These are phyloP conservation scores for Shiraia sp. DNA, from an alignment of 2,329 filamentous ascomycete genomes.

Conservation along the genomic window DNA sequence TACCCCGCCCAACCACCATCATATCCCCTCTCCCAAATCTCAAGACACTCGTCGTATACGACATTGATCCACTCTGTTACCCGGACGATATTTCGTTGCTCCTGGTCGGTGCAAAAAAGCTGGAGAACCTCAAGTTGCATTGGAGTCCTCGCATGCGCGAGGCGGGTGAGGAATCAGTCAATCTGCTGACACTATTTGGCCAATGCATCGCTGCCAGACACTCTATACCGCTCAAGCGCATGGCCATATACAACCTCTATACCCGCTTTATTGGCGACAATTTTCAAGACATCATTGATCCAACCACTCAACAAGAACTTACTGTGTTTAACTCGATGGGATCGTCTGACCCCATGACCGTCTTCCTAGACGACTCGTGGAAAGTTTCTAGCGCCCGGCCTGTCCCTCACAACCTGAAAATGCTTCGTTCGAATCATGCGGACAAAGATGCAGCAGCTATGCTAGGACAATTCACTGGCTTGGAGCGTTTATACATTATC, in stretches of 20 bases:
- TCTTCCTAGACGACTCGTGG: conserved; percentile 63
- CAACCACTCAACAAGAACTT: conserved; percentile 50
- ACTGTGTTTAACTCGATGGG: conserved; percentile 59
- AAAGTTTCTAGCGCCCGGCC: conserved; percentile 29
- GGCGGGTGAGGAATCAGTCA: conserved; percentile 60
- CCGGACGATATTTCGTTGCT: conserved; percentile 65
- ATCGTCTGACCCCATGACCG: conserved; percentile 49
- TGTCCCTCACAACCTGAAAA: conserved; percentile 48
- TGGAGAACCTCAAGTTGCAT: conserved; percentile 61
- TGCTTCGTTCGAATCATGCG: conserved; percentile 54
- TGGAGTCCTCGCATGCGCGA: conserved; percentile 66
- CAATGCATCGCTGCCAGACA: conserved; percentile 55
- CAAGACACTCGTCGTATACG: conserved; percentile 56
- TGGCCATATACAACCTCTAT: conserved; percentile 63
- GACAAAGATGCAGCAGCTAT: conserved; percentile 52
- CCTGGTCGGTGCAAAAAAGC: conserved; percentile 56
- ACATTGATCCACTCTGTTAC: conserved; percentile 67
- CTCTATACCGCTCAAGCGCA: conserved; percentile 52
- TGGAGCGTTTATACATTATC: conserved; percentile 60
- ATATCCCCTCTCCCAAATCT: conserved; percentile 63
- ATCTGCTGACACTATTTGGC: conserved; percentile 60
- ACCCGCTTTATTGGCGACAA: conserved; percentile 54
- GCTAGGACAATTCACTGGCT: conserved; percentile 46
- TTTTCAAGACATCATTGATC: conserved; percentile 51
- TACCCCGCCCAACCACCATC: conserved; percentile 60